These are phyloP conservation scores for Xylaria palmicola DNA, from an alignment of 495 filamentous ascomycete species.

Conservation along the genomic window DNA sequence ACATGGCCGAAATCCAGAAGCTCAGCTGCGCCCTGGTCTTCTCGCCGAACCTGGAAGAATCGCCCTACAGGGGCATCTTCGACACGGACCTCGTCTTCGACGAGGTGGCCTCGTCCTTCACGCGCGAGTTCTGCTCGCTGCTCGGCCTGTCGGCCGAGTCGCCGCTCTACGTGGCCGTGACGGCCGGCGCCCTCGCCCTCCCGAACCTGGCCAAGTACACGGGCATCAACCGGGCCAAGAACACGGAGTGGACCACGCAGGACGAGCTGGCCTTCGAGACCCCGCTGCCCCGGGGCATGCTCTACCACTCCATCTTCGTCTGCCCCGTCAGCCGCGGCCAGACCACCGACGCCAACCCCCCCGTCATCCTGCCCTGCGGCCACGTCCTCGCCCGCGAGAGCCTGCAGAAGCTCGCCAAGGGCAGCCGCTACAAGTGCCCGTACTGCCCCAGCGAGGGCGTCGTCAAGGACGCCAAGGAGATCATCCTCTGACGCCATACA, in stretches of 20 bases:
- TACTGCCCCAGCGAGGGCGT: conserved; percentile 89
- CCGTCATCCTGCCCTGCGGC: conserved; percentile 97
- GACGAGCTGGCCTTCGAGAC: conserved; percentile 94
- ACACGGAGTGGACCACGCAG: conserved; percentile 90
- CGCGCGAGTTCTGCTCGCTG: conserved; percentile 90
- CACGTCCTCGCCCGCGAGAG: conserved; percentile 90
- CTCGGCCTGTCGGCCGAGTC: conserved; percentile 83
- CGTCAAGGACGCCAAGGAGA: conserved; percentile 70
- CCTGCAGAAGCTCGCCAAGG: conserved; percentile 73
- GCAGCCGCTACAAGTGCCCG: conserved; percentile 84
- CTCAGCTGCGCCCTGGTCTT: conserved; percentile 77
- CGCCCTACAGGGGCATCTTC: conserved; percentile 77
- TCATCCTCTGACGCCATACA: conserved; percentile 58
- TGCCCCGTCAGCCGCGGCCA: conserved; percentile 97
- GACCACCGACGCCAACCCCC: conserved; percentile 87
- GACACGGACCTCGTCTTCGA: conserved; percentile 70
- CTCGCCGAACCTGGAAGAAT: conserved; percentile 61
- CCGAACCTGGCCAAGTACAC: conserved; percentile 81
- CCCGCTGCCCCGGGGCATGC: conserved; percentile 77
- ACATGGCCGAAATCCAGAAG: conserved; percentile 71
- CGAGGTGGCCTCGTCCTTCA: conserved; percentile 80
- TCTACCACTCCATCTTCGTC: conserved; percentile 96
- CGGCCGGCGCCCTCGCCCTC: conserved; percentile 86
- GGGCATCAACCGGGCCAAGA: conserved; percentile 77
- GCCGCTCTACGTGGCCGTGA: conserved; percentile 86